Conservation (phyloP, 805 yeast genomes). For the Candida multigemmis region DNA sequence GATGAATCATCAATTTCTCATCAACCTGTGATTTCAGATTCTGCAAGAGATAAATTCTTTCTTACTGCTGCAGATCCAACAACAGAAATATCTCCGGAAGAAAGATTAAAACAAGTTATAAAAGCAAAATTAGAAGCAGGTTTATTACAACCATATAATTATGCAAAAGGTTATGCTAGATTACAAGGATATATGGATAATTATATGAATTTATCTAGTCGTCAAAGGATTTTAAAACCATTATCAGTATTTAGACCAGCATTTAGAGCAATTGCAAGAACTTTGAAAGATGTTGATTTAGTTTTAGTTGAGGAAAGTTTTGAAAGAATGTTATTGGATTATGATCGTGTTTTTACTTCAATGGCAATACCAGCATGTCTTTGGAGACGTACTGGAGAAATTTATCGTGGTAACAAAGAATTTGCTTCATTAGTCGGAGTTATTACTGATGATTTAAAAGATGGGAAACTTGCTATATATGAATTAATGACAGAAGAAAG, state of each 20-base stretch:
- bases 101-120: slow-evolving; percentile 84
- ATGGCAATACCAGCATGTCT: slow-evolving; percentile 98
- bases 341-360: slow-evolving; percentile 90
- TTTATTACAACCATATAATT: slow-evolving; percentile 81
- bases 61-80: slow-evolving; percentile 96
- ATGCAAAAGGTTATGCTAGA: slow-evolving; percentile 88
- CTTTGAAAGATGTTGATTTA: slow-evolving; percentile 83
- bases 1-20: slow-evolving; percentile 7
- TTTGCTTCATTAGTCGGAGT: slow-evolving; percentile 91
- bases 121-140: slow-evolving; percentile 95
- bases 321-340: slow-evolving; percentile 86
- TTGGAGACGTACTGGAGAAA: slow-evolving; percentile 96
- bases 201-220: slow-evolving; percentile 76
- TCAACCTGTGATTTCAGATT: slow-evolving; percentile 48
- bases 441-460: slow-evolving; percentile 80
- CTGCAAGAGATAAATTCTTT: slow-evolving; percentile 88
- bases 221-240: slow-evolving; percentile 81
- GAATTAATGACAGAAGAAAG: slow-evolving; percentile 94
- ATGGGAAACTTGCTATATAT: slow-evolving; percentile 86
- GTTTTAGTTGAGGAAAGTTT: slow-evolving; percentile 90
- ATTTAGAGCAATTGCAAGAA: slow-evolving; percentile 84
- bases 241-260: slow-evolving; percentile 83
- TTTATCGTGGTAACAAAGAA: slow-evolving; percentile 90
- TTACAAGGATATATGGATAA: slow-evolving; percentile 87
- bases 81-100: slow-evolving; percentile 89